Conservation (phyloP, 768 basidiomycete species). For the Lepiota venenata region DNA sequence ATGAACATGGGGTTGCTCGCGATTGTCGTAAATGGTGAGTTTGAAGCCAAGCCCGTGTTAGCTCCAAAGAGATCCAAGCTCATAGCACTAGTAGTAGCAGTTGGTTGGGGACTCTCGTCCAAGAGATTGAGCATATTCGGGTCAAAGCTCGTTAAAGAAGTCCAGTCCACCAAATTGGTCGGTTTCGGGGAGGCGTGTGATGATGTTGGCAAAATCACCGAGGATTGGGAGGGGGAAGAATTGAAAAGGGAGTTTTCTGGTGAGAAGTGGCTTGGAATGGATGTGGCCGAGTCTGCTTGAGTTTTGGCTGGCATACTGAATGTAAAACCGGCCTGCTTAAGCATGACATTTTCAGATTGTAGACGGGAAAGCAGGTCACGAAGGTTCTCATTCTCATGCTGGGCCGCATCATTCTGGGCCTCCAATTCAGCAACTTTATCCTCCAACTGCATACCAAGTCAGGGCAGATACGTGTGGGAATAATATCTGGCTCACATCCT, state of each 20-base stretch:
- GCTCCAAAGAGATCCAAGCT: conserved; percentile 58
- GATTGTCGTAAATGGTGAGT: conserved; percentile 69
- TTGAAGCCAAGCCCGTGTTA: conserved; percentile 40
- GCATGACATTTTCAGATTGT: conserved; percentile 81
- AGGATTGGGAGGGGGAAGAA: conserved; percentile 24
- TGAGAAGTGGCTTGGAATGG: conserved; percentile 12
- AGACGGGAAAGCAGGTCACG: conserved; percentile 81
- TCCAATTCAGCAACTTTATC: conserved; percentile 88
- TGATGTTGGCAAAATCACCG: conserved; percentile 28
- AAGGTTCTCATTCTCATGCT: conserved; percentile 84
- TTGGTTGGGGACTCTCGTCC: conserved; percentile 55
- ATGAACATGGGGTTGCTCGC: conserved; percentile 84
- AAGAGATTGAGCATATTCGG: conserved; percentile 60
- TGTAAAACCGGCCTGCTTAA: conserved; percentile 83
- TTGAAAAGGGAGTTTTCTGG: conserved; percentile 17
- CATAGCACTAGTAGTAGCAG: conserved; percentile 56
- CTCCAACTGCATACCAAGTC: conserved; percentile 60
- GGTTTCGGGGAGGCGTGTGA: conserved; percentile 30
- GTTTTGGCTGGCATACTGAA: conserved; percentile 58
- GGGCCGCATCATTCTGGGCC: conserved; percentile 69
- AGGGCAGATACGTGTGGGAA: conserved; percentile 5
- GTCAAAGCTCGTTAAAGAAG: conserved; percentile 67
- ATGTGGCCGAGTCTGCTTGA: conserved; percentile 11
- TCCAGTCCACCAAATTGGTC: conserved; percentile 57
- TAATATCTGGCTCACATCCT: conserved; percentile 65